phyloP scores from a whole-genome alignment of 2,329 filamentous ascomycete species.

The Paracoccidioides lutzii region DNA sequence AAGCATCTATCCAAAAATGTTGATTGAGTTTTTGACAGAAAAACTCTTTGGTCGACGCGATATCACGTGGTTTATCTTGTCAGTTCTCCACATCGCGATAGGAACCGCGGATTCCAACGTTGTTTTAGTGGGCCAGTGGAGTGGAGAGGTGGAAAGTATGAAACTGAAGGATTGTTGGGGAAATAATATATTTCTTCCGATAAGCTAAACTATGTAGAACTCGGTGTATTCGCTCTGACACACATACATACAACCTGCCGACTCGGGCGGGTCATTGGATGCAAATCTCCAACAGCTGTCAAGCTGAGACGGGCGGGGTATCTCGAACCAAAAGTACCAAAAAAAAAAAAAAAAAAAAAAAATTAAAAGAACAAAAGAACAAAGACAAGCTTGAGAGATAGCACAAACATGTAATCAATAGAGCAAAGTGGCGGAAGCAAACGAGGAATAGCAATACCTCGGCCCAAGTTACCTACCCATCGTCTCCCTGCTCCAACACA shows the following conservation, averaged over 20 bases:
- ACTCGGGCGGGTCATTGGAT: not conserved
- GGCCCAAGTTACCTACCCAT: not conserved
- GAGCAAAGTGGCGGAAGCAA: not conserved
- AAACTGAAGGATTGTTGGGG: not conserved
- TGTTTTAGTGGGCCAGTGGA: not conserved
- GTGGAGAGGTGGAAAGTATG: not conserved
- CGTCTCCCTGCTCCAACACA: not conserved
- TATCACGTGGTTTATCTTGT: slow-evolving; percentile 1
- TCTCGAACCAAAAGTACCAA: not conserved
- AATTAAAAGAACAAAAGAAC: not conserved
- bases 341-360: not conserved
- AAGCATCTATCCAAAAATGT: not conserved
- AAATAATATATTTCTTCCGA: too few relatives aligned
- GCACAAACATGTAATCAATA: too few relatives aligned
- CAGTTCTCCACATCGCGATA: not conserved
- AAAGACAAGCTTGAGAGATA: not conserved
- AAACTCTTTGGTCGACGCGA: not conserved
- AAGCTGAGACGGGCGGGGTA: not conserved
- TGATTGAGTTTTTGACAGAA: not conserved
- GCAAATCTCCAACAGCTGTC: not conserved
- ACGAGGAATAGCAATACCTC: not conserved
- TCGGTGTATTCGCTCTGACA: too few relatives aligned
- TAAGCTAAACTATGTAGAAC: too few relatives aligned
- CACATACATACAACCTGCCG: too few relatives aligned
- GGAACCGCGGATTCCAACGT: too few relatives aligned